Evolutionary conservation across 2,329 filamentous ascomycete genomes (phyloP).

Genomic region (Mariannaea sp.): DNA sequence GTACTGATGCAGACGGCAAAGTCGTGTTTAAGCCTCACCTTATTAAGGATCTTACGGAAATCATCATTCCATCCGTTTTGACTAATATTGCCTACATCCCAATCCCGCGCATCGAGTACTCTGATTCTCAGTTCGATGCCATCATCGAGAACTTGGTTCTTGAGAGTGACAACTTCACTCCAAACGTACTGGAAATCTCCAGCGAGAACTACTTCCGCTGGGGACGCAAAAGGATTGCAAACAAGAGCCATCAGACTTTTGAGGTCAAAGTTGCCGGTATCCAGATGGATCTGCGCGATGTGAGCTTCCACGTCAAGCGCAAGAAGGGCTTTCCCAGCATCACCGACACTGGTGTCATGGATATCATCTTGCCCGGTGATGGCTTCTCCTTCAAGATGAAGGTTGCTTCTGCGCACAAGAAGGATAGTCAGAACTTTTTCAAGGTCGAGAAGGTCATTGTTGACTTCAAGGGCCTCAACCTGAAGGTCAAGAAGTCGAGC

Average conservation of each 20-base stretch:
- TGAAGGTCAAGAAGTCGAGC: slow-evolving; percentile 93
- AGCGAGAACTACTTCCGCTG: slow-evolving; percentile 95
- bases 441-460: slow-evolving; percentile 91
- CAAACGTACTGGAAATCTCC: slow-evolving; percentile 85
- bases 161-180: slow-evolving; percentile 95
- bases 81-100: slow-evolving; percentile 89
- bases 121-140: slow-evolving; percentile 80
- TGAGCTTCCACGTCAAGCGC: slow-evolving; percentile 93
- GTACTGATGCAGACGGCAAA: slow-evolving; percentile 83
- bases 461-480: slow-evolving; percentile 77
- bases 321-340: slow-evolving; percentile 92
- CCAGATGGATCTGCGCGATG: slow-evolving; percentile 89
- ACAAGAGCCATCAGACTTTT: slow-evolving; percentile 78
- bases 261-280: slow-evolving; percentile 87
- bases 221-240: slow-evolving; percentile 86
- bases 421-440: slow-evolving; percentile 83
- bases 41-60: slow-evolving; percentile 82
- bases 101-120: slow-evolving; percentile 91
- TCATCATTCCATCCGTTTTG: slow-evolving; percentile 82
- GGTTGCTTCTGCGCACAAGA: slow-evolving; percentile 77
- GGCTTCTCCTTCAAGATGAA: slow-evolving; percentile 93
- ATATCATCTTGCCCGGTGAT: slow-evolving; percentile 83
- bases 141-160: slow-evolving; percentile 94
- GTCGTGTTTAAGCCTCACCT: slow-evolving; percentile 90
- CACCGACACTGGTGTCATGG: slow-evolving; percentile 85